Evolutionary conservation across 1,284 basidiomycete species (phyloP), one percentile per base, ranked within the genome.

Genomic region (Rhizopogon hawkerae): DNA sequence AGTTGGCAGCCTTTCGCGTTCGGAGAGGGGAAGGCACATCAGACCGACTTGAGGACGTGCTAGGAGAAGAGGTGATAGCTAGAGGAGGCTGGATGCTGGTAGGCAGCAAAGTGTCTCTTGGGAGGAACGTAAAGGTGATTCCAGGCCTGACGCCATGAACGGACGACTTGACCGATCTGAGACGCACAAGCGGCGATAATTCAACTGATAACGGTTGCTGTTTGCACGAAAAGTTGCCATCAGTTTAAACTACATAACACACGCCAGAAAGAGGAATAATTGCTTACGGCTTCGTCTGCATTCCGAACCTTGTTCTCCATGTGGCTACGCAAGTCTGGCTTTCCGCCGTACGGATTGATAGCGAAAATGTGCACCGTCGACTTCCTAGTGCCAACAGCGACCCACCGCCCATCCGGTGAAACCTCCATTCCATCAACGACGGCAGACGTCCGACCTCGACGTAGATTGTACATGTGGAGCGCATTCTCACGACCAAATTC

Each of bases 281-380:
- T 11, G 64, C 75, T 58, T 57, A 83, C 83, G 50, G 76, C 57
- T 46, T 74, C 71, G 6, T 66, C 62, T 1, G 71, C 65, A 56
- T 89, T 86, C 59, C 70, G 61, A 0, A 87, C 78, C 58, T 68
- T 71, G 2, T 75, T 74, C 33, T 76, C 70, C 34, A 82, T 60
- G 67, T 91, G 87, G 49, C 82, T 85, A n/a, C 63, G 59, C 6
- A 77, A 68, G 60, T 86, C 79, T 0, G 85, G 72, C 46, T 70
- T 72, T 2, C 90, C 88, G 0, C 88, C 89, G 49, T 81, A 81
- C 0, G 88, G 87, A 58, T 87, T 84, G 16, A 85, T 71, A 7
- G 85, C 78, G 61, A 89, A 92, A 0, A 92, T 67, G 66, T 93
- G 86, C 36, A 83, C 62, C 0, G 78, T 84, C 41, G 82, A 63